phyloP scores from a whole-genome alignment of 345 rosid genomes.

The Noccaea bulbosa region DNA sequence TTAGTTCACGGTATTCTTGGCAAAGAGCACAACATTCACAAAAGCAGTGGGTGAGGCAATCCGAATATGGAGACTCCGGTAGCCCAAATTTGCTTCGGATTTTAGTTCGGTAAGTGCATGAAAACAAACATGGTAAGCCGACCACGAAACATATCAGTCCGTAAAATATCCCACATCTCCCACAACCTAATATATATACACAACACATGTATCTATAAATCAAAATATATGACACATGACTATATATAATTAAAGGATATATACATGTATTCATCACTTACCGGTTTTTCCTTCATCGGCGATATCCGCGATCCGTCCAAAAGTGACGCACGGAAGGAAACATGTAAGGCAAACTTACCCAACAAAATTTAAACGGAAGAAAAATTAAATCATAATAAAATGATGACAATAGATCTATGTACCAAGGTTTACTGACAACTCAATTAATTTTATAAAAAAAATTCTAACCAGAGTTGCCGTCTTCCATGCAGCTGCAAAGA shows the following conservation, averaged over 20 bases:
- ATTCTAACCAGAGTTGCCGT: constrained; percentile 13
- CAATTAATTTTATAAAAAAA: not conserved
- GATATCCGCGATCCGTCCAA: constrained; percentile 71
- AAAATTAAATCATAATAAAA: not conserved
- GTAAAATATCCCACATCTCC: constrained; percentile 55
- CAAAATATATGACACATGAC: not conserved
- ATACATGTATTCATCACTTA: constrained; percentile 34
- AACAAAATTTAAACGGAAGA: not conserved
- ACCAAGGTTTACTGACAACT: not conserved
- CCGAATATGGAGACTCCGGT: constrained; percentile 64
- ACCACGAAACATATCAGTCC: constrained; percentile 42
- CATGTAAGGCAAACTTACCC: constrained; percentile 34
- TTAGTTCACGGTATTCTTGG: constrained; percentile 75
- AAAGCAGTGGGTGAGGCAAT: constrained; percentile 62
- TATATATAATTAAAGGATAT: not conserved
- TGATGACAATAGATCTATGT: not conserved
- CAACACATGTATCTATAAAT: not conserved
- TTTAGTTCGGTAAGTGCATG: constrained; percentile 69
- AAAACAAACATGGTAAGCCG: constrained; percentile 58
- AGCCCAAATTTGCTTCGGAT: constrained; percentile 63
- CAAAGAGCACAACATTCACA: constrained; percentile 79
- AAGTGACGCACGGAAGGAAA: constrained; percentile 35
- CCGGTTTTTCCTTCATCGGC: constrained; percentile 57
- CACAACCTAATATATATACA: constrained; percentile 50
- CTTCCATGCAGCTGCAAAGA: constrained; percentile 41